Conservation (phyloP, 441 rosid species). For the Croton laevigatus region DNA sequence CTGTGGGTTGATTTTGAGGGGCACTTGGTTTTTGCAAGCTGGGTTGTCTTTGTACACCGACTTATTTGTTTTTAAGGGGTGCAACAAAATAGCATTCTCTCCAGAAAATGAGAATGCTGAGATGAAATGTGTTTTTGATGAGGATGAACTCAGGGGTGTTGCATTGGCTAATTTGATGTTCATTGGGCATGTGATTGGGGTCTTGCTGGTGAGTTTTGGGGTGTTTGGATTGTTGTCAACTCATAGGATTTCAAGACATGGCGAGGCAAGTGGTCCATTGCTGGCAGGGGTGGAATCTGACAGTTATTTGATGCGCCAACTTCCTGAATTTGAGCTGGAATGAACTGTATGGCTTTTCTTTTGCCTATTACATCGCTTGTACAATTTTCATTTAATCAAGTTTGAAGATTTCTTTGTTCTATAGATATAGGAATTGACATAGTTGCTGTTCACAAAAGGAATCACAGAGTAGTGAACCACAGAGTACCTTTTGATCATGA, state of each 20-base stretch:
- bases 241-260: slow-evolving; percentile 32
- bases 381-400: slow-evolving; percentile 23
- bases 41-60: slow-evolving; percentile 50
- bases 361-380: background rate
- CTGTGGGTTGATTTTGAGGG: slow-evolving; percentile 50
- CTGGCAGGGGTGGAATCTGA: slow-evolving; percentile 48
- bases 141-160: slow-evolving; percentile 52
- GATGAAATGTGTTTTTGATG: slow-evolving; percentile 48
- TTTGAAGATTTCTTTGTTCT: slow-evolving; percentile 8
- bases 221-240: slow-evolving; percentile 42
- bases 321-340: slow-evolving; percentile 48
- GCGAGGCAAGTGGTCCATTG: slow-evolving; percentile 52
- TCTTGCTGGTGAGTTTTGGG: slow-evolving; percentile 34
- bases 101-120: slow-evolving; percentile 34
- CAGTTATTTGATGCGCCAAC: slow-evolving; percentile 18
- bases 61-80: slow-evolving; percentile 45
- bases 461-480: no score
- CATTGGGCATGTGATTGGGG: slow-evolving; percentile 43
- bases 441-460: no score
- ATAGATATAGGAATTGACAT: no score
- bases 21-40: slow-evolving; percentile 54
- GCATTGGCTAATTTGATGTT: slow-evolving; percentile 54
- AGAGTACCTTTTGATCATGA: no score
- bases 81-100: slow-evolving; percentile 28
- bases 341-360: slow-evolving; percentile 28